phyloP scores from a whole-genome alignment of 2,329 filamentous ascomycete species.

The Fusarium cyanostomum region DNA sequence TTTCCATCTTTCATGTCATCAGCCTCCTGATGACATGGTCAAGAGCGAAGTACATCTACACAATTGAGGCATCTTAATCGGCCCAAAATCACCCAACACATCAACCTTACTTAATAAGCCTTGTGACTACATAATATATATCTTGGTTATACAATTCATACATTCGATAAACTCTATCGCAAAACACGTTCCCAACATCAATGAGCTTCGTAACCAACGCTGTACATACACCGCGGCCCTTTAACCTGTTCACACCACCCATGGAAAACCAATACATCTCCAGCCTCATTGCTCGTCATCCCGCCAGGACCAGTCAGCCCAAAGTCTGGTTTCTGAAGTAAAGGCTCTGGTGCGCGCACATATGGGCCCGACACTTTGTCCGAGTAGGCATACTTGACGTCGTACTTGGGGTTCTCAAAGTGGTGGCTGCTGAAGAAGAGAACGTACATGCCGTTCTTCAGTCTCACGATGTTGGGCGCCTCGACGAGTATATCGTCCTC shows the following conservation, averaged over 20 bases:
- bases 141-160: too few relatives aligned
- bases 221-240: slow-evolving; percentile 7
- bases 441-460: slow-evolving; percentile 8
- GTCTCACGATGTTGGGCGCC: slow-evolving; percentile 7
- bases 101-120: too few relatives aligned
- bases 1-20: too few relatives aligned
- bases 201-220: not conserved
- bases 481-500: slow-evolving; percentile 7
- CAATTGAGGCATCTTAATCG: too few relatives aligned
- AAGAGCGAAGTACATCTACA: too few relatives aligned
- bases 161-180: too few relatives aligned
- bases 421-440: slow-evolving; percentile 17
- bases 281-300: slow-evolving; percentile 14
- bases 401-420: slow-evolving; percentile 8
- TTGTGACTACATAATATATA: too few relatives aligned
- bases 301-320: slow-evolving; percentile 14
- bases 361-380: slow-evolving; percentile 4
- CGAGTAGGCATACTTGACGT: slow-evolving; percentile 16
- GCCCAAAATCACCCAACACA: too few relatives aligned
- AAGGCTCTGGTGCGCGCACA: not conserved
- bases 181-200: not conserved
- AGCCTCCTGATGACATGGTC: too few relatives aligned
- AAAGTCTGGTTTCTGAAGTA: slow-evolving; percentile 11
- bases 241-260: slow-evolving; percentile 10
- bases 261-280: slow-evolving; percentile 9